Conservation (phyloP, 371 early-diverging fungal genomes). For the Mucor piriformis region DNA sequence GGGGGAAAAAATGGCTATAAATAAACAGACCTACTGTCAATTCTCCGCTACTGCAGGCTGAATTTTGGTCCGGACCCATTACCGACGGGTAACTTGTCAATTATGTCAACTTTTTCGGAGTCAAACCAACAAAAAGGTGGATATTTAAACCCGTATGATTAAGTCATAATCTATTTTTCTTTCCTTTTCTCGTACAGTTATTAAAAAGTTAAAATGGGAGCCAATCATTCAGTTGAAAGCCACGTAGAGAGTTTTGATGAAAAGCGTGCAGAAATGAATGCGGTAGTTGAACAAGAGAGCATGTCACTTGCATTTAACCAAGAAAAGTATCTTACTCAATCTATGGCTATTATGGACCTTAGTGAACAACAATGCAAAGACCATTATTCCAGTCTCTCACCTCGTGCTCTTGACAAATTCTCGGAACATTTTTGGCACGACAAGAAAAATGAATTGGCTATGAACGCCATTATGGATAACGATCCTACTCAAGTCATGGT, state of each 20-base stretch:
- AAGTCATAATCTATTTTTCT: background rate
- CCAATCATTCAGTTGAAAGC: conserved; percentile 13
- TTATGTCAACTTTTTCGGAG: background rate
- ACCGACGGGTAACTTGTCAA: background rate
- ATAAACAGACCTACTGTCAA: too few species aligned
- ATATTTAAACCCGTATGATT: background rate
- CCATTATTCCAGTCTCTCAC: conserved; percentile 31
- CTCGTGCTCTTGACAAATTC: conserved; percentile 34
- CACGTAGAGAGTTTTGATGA: conserved; percentile 16
- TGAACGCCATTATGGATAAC: conserved; percentile 65
- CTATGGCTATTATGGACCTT: conserved; percentile 8
- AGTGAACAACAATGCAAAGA: conserved; percentile 13
- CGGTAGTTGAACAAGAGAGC: conserved; percentile 11
- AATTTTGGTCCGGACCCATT: too few species aligned
- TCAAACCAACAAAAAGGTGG: background rate
- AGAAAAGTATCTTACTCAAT: conserved; percentile 7
- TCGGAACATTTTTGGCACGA: conserved; percentile 60
- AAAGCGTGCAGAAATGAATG: conserved; percentile 21
- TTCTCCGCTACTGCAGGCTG: too few species aligned
- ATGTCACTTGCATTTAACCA: background rate
- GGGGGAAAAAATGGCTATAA: too few species aligned
- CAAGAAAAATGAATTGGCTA: conserved; percentile 67
- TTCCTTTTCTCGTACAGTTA: background rate
- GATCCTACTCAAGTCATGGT: conserved; percentile 62
- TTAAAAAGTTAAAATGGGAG: conserved; percentile 9